These are phyloP conservation scores for Botrytis galanthina DNA, from an alignment of 2,329 filamentous ascomycete genomes.

Conservation along the genomic window DNA sequence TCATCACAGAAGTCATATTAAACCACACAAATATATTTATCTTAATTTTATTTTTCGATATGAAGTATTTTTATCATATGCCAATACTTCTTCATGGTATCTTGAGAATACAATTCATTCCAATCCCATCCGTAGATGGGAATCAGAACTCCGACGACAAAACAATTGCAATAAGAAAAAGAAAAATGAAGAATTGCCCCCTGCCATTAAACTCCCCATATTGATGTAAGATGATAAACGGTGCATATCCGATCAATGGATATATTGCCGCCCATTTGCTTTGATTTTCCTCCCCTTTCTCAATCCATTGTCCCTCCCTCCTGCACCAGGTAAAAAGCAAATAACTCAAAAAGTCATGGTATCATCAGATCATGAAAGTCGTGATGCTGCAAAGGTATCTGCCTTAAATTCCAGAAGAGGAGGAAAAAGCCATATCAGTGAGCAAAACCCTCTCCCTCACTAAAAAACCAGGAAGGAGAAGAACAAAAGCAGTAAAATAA, in stretches of 20 bases:
- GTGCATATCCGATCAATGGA: conserved; percentile 10
- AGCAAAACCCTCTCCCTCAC: conserved; percentile 16
- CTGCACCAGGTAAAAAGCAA: not conserved
- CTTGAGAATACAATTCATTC: conserved; percentile 15
- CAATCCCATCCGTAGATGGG: not conserved
- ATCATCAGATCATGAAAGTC: conserved; percentile 22
- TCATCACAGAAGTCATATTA: not conserved
- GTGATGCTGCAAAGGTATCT: conserved; percentile 15
- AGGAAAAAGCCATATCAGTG: conserved; percentile 6
- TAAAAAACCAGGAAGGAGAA: conserved; percentile 9
- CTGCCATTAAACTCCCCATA: conserved; percentile 21
- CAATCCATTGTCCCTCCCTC: not conserved
- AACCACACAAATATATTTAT: not conserved
- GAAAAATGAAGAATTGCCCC: conserved; percentile 10
- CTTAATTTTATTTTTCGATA: conserved; percentile 7
- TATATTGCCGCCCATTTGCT: not conserved
- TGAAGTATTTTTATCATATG: conserved; percentile 17
- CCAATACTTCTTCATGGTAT: conserved; percentile 18
- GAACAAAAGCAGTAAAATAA: conserved; percentile 16
- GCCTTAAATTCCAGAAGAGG: conserved; percentile 11
- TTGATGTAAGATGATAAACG: conserved; percentile 14
- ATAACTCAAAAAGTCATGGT: conserved; percentile 9
- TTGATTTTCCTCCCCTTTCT: conserved; percentile 3
- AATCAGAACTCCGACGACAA: conserved; percentile 4
- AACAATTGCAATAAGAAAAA: conserved; percentile 10